Conservation (phyloP, 2,329 filamentous ascomycete genomes). For the Microcyclospora pomicola region DNA sequence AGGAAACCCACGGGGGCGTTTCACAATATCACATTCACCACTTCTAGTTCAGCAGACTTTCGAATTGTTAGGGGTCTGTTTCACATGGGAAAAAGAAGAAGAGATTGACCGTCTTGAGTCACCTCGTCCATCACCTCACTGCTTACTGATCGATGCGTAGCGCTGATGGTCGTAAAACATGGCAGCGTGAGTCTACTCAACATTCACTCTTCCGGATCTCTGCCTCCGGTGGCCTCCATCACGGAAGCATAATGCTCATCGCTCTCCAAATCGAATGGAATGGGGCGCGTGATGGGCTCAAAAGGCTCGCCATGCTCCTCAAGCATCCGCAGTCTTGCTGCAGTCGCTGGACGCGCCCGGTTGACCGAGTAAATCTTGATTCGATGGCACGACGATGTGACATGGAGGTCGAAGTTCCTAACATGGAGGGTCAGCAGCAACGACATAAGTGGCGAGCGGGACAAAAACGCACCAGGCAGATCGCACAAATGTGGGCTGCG, state of each 20-base stretch:
- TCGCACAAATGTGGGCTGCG: slow-evolving; percentile 30
- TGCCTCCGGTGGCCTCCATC: slow-evolving; percentile 27
- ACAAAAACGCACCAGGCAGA: slow-evolving; percentile 25
- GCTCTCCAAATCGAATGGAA: slow-evolving; percentile 36
- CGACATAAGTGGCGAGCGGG: neutral
- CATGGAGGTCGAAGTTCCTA: slow-evolving; percentile 52
- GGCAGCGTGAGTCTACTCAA: too few species aligned
- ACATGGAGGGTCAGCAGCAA: slow-evolving; percentile 3
- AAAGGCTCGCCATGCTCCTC: slow-evolving; percentile 34
- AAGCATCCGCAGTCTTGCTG: slow-evolving; percentile 37
- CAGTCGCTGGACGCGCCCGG: slow-evolving; percentile 34
- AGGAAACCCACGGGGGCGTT: too few species aligned
- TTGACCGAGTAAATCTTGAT: slow-evolving; percentile 52
- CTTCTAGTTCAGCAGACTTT: too few species aligned
- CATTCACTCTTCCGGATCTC: slow-evolving; percentile 30
- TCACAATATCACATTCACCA: too few species aligned
- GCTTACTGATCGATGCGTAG: too few species aligned
- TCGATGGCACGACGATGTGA: slow-evolving; percentile 48
- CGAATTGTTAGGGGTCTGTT: too few species aligned
- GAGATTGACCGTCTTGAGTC: too few species aligned
- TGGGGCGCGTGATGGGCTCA: slow-evolving; percentile 40
- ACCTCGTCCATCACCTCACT: too few species aligned
- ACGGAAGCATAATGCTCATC: slow-evolving; percentile 36
- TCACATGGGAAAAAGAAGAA: too few species aligned
- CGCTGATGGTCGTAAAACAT: too few species aligned